These are phyloP conservation scores for Suillus americanus DNA, from an alignment of 768 basidiomycete species.

Conservation along the genomic window DNA sequence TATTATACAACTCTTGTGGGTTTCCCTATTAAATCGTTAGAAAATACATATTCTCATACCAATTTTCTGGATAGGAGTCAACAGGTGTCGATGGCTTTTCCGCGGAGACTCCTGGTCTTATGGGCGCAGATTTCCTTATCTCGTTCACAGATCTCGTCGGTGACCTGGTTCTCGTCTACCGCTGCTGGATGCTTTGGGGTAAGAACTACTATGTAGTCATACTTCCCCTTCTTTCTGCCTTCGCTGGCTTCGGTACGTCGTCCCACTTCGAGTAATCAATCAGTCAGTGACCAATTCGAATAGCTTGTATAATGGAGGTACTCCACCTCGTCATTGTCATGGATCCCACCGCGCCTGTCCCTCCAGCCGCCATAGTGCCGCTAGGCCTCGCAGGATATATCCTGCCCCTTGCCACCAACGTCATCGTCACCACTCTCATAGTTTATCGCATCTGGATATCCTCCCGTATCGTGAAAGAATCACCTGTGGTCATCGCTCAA, in stretches of 20 bases:
- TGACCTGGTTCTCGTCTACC: conserved; percentile 37
- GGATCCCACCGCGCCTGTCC: conserved; percentile 30
- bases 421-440: conserved; percentile 42
- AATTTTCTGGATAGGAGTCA: conserved; percentile 18
- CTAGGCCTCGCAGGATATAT: conserved; percentile 35
- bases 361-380: conserved; percentile 35
- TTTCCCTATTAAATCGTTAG: background rate
- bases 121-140: conserved; percentile 37
- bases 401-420: conserved; percentile 42
- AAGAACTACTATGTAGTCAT: conserved; percentile 32
- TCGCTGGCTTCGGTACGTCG: conserved; percentile 35
- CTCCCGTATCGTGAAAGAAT: conserved; percentile 14
- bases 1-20: conserved; percentile 34
- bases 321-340: conserved; percentile 28
- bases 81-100: conserved; percentile 28
- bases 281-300: background rate
- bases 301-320: conserved; percentile 32
- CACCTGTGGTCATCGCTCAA: conserved; percentile 13
- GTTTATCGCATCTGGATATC: conserved; percentile 37
- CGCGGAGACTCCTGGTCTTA: conserved; percentile 30
- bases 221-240: conserved; percentile 34
- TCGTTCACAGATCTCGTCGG: conserved; percentile 37
- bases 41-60: conserved; percentile 3
- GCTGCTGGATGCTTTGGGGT: conserved; percentile 43
- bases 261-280: background rate